Conservation (phyloP, 192 early-diverging fungal genomes). For the Gaertneriomyces semiglobifer region DNA sequence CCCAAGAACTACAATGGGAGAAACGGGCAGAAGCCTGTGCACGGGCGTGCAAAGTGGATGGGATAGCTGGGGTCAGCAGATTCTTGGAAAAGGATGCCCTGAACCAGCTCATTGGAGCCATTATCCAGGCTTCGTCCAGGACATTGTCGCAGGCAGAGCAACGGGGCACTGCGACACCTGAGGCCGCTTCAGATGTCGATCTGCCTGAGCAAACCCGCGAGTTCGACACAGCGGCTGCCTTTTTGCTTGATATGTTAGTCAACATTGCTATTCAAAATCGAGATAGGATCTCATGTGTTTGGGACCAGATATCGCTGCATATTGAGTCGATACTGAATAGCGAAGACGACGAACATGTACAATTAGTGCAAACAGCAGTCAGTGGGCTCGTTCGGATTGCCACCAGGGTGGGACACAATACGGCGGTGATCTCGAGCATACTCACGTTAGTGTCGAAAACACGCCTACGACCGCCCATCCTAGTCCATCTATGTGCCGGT, state of each 20-base stretch:
- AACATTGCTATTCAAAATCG: conserved; percentile 73
- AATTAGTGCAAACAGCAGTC: conserved; percentile 76
- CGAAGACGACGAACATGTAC: conserved; percentile 54
- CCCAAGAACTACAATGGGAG: conserved; percentile 68
- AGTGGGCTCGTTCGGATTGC: conserved; percentile 66
- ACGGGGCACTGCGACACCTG: conserved; percentile 5
- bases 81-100: conserved; percentile 66
- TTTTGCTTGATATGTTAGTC: conserved; percentile 74
- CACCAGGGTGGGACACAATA: conserved; percentile 63
- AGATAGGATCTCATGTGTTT: conserved; percentile 59
- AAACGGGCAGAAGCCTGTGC: conserved; percentile 67
- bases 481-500: conserved; percentile 38
- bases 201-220: conserved; percentile 19
- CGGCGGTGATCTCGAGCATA: conserved; percentile 27
- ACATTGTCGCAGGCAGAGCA: background rate
- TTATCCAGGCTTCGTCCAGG: conserved; percentile 42
- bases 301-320: conserved; percentile 66
- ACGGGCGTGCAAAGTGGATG: conserved; percentile 65
- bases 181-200: background rate
- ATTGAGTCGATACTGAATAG: conserved; percentile 70
- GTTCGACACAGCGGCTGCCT: conserved; percentile 56
- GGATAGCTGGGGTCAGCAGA: conserved; percentile 68
- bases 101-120: conserved; percentile 53
- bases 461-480: too few species aligned
- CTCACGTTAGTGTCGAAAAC: too few species aligned